phyloP scores from a whole-genome alignment of 2,329 filamentous ascomycete species.

The Xylaria sp. region DNA sequence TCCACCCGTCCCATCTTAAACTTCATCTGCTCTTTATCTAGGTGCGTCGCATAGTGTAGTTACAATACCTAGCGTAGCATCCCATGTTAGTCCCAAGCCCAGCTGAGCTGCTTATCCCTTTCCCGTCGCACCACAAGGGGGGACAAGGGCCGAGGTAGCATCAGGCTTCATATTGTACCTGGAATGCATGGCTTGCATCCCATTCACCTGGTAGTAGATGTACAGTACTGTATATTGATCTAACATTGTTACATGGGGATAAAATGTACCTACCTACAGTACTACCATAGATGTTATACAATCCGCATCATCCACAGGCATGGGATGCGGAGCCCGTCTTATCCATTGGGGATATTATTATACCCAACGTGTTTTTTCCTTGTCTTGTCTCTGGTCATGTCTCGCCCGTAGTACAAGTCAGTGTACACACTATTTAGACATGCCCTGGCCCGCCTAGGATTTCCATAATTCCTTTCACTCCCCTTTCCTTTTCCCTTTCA shows the following conservation, averaged over 20 bases:
- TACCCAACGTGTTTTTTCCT: background rate
- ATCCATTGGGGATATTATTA: background rate
- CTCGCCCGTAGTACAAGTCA: background rate
- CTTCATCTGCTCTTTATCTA: background rate
- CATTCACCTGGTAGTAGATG: background rate
- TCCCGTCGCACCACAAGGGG: slow-evolving; percentile 8
- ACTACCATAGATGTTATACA: background rate
- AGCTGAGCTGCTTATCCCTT: slow-evolving; percentile 10
- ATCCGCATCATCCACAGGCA: background rate
- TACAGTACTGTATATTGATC: background rate
- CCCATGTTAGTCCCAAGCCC: slow-evolving; percentile 3
- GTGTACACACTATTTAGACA: slow-evolving; percentile 21
- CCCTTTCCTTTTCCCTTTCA: slow-evolving; percentile 6
- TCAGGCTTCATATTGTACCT: slow-evolving; percentile 19
- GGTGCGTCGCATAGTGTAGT: background rate
- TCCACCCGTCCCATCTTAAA: background rate
- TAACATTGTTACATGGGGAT: no score
- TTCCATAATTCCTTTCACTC: background rate
- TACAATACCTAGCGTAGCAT: background rate
- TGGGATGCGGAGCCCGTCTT: slow-evolving; percentile 14
- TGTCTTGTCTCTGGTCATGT: slow-evolving; percentile 9
- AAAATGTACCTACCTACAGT: no score
- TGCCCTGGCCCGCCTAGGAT: slow-evolving; percentile 1
- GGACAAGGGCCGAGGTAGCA: slow-evolving; percentile 9
- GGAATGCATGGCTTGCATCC: slow-evolving; percentile 17